These are phyloP conservation scores for Arabidopsis arenosa DNA, from an alignment of 345 rosid species.

Conservation along the genomic window DNA sequence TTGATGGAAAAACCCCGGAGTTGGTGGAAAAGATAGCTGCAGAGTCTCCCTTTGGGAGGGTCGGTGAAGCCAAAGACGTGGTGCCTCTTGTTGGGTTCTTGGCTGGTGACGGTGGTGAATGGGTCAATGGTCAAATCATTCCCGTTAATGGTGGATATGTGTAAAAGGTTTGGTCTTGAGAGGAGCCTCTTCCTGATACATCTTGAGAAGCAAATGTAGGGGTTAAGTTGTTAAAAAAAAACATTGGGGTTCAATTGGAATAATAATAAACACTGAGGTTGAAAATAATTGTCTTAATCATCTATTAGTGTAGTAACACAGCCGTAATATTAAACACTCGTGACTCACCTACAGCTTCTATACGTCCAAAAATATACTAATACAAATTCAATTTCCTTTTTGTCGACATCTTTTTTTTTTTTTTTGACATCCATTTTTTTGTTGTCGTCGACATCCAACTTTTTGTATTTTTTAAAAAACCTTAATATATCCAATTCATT, in stretches of 20 bases:
- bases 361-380: neutral
- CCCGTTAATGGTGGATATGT: conserved; percentile 53
- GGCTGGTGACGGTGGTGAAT: conserved; percentile 56
- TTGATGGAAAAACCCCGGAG: conserved; percentile 47
- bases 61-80: conserved; percentile 50
- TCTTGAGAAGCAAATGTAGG: neutral
- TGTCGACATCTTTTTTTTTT: neutral
- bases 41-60: conserved; percentile 45
- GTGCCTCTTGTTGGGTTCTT: conserved; percentile 56
- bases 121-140: conserved; percentile 56
- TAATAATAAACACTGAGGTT: neutral
- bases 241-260: conserved; percentile 5
- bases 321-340: neutral
- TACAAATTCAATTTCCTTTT: neutral
- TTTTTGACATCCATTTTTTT: neutral
- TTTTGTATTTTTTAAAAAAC: neutral
- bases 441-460: conserved; percentile 3
- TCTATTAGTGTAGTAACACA: neutral
- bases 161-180: conserved; percentile 15
- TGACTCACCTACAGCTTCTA: conserved; percentile 2
- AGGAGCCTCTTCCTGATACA: neutral
- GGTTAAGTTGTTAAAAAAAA: conserved; percentile 7
- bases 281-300: neutral
- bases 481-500: neutral
- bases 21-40: conserved; percentile 41